Conservation (phyloP, 441 rosid species). For the Melastoma candidum region DNA sequence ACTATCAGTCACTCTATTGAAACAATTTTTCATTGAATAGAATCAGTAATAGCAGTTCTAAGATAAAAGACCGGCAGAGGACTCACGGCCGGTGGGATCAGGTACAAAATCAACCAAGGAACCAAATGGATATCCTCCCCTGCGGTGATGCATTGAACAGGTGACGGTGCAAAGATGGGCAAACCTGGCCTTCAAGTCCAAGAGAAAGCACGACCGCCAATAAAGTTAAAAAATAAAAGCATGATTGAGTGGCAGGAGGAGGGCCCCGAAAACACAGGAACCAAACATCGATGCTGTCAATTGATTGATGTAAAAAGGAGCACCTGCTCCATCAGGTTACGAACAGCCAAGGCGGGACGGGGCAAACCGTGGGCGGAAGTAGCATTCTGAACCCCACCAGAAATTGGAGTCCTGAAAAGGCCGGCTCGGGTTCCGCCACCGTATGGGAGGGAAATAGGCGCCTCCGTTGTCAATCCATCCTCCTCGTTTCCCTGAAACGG, state of each 20-base stretch:
- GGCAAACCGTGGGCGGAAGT: slow-evolving; percentile 96
- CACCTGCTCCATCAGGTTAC: slow-evolving; percentile 96
- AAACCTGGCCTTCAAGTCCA: slow-evolving; percentile 71
- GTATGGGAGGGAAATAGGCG: slow-evolving; percentile 31
- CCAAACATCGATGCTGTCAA: neutral
- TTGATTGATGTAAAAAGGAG: slow-evolving; percentile 7
- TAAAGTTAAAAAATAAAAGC: neutral
- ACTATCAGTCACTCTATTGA: no score
- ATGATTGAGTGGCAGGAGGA: neutral
- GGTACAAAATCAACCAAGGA: slow-evolving; percentile 92
- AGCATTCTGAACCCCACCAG: slow-evolving; percentile 99
- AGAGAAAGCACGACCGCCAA: slow-evolving; percentile 13
- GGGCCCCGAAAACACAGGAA: slow-evolving; percentile 4
- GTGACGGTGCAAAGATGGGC: slow-evolving; percentile 94
- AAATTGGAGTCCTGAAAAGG: slow-evolving; percentile 93
- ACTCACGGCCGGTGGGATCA: slow-evolving; percentile 92
- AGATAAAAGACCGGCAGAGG: neutral
- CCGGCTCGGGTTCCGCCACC: slow-evolving; percentile 73
- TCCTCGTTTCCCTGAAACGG: slow-evolving; percentile 29
- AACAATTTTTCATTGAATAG: no score
- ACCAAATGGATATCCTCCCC: slow-evolving; percentile 99
- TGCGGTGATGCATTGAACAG: slow-evolving; percentile 95
- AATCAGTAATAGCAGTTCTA: no score
- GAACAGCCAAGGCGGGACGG: slow-evolving; percentile 87
- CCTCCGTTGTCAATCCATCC: slow-evolving; percentile 36